phyloP scores from a whole-genome alignment of 2,329 filamentous ascomycete genomes.

The Orbilia quercus region DNA sequence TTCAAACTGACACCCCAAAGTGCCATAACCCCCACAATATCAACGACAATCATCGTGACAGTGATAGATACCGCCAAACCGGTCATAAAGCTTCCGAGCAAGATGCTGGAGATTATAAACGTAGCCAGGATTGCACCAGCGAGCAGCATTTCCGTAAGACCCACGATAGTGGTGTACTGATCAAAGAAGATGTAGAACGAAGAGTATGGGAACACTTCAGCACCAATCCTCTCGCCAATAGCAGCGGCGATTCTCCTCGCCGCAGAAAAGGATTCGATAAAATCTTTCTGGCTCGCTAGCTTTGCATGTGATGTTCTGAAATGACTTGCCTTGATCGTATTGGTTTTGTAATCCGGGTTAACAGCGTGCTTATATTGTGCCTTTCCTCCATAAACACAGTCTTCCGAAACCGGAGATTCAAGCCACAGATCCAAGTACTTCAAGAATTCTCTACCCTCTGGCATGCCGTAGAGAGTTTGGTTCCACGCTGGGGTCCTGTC shows the following conservation, averaged over 20 bases:
- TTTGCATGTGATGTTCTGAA: constrained; percentile 92
- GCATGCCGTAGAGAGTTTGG: constrained; percentile 88
- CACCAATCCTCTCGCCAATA: constrained; percentile 76
- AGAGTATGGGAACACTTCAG: constrained; percentile 93
- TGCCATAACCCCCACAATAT: constrained; percentile 96
- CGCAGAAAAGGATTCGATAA: constrained; percentile 88
- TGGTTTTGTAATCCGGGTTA: constrained; percentile 75
- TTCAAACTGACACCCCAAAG: constrained; percentile 89
- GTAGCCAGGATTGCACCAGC: constrained; percentile 87
- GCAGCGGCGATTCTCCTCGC: constrained; percentile 87
- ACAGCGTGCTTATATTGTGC: constrained; percentile 88
- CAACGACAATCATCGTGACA: constrained; percentile 90
- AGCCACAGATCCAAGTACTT: constrained; percentile 87
- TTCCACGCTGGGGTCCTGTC: constrained; percentile 85
- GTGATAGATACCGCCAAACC: constrained; percentile 84
- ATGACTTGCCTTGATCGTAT: constrained; percentile 82
- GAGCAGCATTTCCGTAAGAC: constrained; percentile 80
- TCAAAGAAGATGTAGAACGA: constrained; percentile 99
- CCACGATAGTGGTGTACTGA: constrained; percentile 88
- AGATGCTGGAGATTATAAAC: constrained; percentile 78
- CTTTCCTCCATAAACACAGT: constrained; percentile 87
- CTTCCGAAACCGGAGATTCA: constrained; percentile 78
- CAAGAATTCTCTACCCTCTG: constrained; percentile 89
- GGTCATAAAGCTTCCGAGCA: constrained; percentile 85
- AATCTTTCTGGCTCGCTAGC: constrained; percentile 86